A percentile compares a stretch with the other conserved stretches of the same genome.
These are phyloP conservation scores for Sclerotinia subarctica DNA, from an alignment of 2,329 filamentous ascomycete species.

Conservation along the genomic window DNA sequence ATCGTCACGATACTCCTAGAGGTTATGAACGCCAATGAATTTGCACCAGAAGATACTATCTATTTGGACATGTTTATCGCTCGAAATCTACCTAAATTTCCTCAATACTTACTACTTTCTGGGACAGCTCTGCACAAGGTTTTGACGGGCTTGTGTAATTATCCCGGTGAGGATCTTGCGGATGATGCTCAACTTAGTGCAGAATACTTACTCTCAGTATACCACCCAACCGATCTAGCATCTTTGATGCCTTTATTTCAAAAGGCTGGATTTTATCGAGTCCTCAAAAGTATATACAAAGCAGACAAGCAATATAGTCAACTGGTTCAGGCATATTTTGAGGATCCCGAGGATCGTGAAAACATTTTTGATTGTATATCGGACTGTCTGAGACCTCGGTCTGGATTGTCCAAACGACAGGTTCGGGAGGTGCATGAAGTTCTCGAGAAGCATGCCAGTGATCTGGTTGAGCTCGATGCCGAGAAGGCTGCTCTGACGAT, in stretches of 20 bases:
- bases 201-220: constrained; percentile 90
- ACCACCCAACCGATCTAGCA: constrained; percentile 80
- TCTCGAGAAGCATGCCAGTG: constrained; percentile 54
- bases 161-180: constrained; percentile 73
- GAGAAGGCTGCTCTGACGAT: constrained; percentile 55
- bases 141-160: constrained; percentile 77
- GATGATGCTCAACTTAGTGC: constrained; percentile 97
- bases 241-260: constrained; percentile 74
- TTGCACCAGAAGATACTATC: constrained; percentile 77
- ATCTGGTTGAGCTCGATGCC: constrained; percentile 57
- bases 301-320: constrained; percentile 75
- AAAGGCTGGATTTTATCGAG: constrained; percentile 80
- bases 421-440: constrained; percentile 64
- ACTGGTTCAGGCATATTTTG: constrained; percentile 77
- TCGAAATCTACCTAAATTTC: constrained; percentile 92
- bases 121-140: constrained; percentile 81
- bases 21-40: constrained; percentile 77
- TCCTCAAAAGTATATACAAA: constrained; percentile 85
- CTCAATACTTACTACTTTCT: constrained; percentile 88
- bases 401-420: constrained; percentile 66
- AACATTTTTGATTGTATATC: constrained; percentile 76
- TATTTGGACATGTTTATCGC: constrained; percentile 99
- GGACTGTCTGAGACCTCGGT: constrained; percentile 66
- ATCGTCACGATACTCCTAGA: constrained; percentile 87
- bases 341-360: constrained; percentile 74